Percentiles rank a stretch among this genome's conserved stretches.
Evolutionary conservation across 441 rosid genomes (phyloP).

Genomic region (Rhodomyrtus psidioides): DNA sequence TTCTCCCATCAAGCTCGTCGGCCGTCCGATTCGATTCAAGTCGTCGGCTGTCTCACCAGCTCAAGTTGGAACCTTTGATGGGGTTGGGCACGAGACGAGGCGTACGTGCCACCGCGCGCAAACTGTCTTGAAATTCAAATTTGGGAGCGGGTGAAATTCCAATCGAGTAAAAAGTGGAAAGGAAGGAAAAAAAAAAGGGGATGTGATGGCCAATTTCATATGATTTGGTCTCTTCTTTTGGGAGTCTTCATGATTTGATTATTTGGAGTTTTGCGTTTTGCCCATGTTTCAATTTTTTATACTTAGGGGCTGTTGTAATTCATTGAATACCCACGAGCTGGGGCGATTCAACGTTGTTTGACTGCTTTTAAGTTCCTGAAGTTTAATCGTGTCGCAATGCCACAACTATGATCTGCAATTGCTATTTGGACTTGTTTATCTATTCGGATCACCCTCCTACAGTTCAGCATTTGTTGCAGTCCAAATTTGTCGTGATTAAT

Average conservation of each 20-base stretch:
- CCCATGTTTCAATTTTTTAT: neutral
- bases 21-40: neutral
- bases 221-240: neutral
- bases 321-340: neutral
- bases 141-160: neutral
- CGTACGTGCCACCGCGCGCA: neutral
- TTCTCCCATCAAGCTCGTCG: neutral
- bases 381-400: too few relatives aligned
- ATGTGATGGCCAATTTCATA: neutral
- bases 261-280: neutral
- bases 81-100: neutral
- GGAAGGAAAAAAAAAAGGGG: neutral
- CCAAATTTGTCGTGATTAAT: too few relatives aligned
- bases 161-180: neutral
- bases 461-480: too few relatives aligned
- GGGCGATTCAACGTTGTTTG: too few relatives aligned
- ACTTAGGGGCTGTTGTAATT: neutral
- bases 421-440: too few relatives aligned
- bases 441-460: too few relatives aligned
- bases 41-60: too few relatives aligned
- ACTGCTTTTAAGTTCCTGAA: too few relatives aligned
- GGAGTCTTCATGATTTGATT: neutral
- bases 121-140: neutral
- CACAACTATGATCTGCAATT: too few relatives aligned
- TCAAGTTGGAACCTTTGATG: too few relatives aligned